Percentiles rank a stretch among this genome's conserved stretches.
These are phyloP conservation scores for Psilocybe azurescens DNA, from an alignment of 768 basidiomycete species.

Conservation along the genomic window DNA sequence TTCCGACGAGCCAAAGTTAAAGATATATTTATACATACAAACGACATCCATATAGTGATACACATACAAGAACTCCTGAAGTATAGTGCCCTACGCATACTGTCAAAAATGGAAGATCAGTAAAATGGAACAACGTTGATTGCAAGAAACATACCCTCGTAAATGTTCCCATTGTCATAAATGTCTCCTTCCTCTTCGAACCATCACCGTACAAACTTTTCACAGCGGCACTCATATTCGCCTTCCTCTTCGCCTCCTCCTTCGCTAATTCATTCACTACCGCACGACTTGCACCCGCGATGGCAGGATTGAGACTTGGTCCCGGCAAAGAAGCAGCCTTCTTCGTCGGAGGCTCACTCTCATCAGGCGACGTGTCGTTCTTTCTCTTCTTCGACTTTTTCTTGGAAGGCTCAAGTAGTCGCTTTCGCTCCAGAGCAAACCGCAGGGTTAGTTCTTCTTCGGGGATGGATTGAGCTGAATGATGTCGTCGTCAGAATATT, in stretches of 20 bases:
- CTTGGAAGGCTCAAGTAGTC: conserved; percentile 60
- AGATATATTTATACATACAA: conserved; percentile 4
- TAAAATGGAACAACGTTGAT: background rate
- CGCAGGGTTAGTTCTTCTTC: conserved; percentile 71
- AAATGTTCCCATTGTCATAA: conserved; percentile 92
- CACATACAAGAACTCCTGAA: background rate
- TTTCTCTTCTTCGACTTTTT: conserved; percentile 73
- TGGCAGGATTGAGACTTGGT: conserved; percentile 54
- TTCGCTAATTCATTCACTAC: conserved; percentile 74
- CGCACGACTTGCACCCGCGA: conserved; percentile 64
- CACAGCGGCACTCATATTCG: conserved; percentile 85
- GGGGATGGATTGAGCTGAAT: conserved; percentile 69
- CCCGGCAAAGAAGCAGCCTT: conserved; percentile 33
- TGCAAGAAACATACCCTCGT: conserved; percentile 72
- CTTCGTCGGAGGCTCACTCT: conserved; percentile 43
- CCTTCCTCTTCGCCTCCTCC: conserved; percentile 86
- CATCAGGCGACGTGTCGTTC: conserved; percentile 32
- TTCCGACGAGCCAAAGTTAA: no score
- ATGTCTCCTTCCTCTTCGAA: conserved; percentile 76
- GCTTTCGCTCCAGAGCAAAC: conserved; percentile 58
- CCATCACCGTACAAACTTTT: conserved; percentile 79
- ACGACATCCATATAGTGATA: conserved; percentile 5
- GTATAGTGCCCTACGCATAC: conserved; percentile 14
- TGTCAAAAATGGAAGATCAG: background rate
- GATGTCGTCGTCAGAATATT: conserved; percentile 67